These are phyloP conservation scores for Pichia nanzhaoensis DNA, from an alignment of 805 yeast species.

Conservation along the genomic window DNA sequence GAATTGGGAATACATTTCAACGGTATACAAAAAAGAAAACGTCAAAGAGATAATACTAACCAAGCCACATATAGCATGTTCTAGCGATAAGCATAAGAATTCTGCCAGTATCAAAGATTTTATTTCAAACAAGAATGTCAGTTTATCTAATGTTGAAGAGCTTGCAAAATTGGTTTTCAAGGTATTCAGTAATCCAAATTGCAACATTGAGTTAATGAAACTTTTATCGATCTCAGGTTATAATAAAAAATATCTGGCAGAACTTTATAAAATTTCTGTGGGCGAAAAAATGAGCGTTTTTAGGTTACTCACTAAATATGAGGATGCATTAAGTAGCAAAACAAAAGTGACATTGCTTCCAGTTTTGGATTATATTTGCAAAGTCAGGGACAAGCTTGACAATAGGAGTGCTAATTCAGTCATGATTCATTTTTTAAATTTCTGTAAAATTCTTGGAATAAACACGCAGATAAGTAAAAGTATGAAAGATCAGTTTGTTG, in stretches of 20 bases:
- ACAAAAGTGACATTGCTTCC: conserved; percentile 1
- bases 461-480: not conserved
- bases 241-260: not conserved
- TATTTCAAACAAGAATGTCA: not conserved
- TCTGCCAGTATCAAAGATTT: not conserved
- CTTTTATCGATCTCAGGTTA: conserved; percentile 4
- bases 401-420: conserved; percentile 6
- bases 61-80: not conserved
- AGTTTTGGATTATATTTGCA: conserved; percentile 1
- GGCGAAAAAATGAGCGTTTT: not conserved
- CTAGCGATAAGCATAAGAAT: not conserved
- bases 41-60: not conserved
- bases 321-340: conserved; percentile 6
- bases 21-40: not conserved
- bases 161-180: not conserved
- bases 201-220: conserved; percentile 1
- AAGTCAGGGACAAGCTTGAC: not conserved
- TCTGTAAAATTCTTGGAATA: conserved; percentile 1
- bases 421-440: conserved; percentile 6
- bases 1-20: conserved; percentile 2
- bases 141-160: not conserved
- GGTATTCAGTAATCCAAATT: conserved; percentile 1
- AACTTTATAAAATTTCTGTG: conserved; percentile 1
- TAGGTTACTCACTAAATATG: conserved; percentile 6
- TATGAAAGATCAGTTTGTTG: conserved; percentile 3